phyloP scores from a whole-genome alignment of 495 filamentous ascomycete genomes.

The Glarea lozoyensis region DNA sequence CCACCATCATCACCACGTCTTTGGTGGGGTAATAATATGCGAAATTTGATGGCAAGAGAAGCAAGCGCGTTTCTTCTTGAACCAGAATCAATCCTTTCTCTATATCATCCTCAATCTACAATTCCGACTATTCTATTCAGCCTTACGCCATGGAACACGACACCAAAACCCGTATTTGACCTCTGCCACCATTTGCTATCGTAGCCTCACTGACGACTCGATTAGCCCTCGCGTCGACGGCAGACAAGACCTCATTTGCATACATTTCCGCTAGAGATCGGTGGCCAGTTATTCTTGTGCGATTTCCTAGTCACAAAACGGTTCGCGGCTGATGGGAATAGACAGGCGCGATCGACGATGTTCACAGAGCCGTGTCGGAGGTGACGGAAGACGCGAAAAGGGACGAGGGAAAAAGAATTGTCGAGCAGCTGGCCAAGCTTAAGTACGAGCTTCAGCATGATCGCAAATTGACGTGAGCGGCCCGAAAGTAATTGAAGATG shows the following conservation, averaged over 20 bases:
- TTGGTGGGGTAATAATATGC: no score
- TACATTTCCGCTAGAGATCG: constrained; percentile 71
- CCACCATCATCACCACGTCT: no score
- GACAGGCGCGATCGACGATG: constrained; percentile 92
- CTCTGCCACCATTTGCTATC: neutral
- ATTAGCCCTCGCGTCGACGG: constrained; percentile 67
- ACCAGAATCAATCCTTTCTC: neutral
- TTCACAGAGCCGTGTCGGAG: constrained; percentile 64
- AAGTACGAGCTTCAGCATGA: constrained; percentile 97
- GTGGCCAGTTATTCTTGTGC: constrained; percentile 89
- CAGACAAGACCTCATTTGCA: constrained; percentile 80
- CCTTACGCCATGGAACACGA: constrained; percentile 47
- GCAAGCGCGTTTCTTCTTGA: no score
- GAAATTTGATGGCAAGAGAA: no score
- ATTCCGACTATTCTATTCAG: neutral
- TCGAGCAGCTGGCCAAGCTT: constrained; percentile 67
- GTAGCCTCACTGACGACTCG: neutral
- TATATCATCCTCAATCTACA: neutral
- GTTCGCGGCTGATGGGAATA: constrained; percentile 25
- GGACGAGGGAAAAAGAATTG: constrained; percentile 78
- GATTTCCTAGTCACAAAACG: constrained; percentile 14
- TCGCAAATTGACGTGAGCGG: constrained; percentile 63
- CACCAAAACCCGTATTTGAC: constrained; percentile 46
- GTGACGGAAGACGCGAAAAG: constrained; percentile 52
- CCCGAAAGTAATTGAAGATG: neutral